A percentile compares a stretch with the other conserved stretches of the same genome.
These are phyloP conservation scores for Oryza longistaminata DNA, from an alignment of 176 grass and related monocot species.

Conservation along the genomic window DNA sequence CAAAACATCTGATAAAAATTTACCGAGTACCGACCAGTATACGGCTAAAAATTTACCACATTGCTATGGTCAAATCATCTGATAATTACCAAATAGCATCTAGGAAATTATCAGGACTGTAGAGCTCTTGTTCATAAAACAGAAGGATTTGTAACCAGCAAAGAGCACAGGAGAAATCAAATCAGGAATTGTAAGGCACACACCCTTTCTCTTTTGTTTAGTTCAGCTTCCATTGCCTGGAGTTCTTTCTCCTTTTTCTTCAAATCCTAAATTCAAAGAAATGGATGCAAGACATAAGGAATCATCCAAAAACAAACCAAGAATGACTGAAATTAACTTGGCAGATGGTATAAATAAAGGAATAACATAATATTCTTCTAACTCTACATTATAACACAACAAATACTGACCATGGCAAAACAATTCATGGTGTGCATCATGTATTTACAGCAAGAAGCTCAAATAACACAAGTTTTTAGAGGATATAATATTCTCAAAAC, in stretches of 20 bases:
- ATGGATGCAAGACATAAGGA: constrained; percentile 19
- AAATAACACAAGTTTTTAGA: neutral
- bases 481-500: neutral
- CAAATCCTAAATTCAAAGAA: constrained; percentile 56
- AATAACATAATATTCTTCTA: neutral
- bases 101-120: neutral
- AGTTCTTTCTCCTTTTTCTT: constrained; percentile 99
- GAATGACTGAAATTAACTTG: constrained; percentile 24
- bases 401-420: neutral
- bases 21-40: neutral
- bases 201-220: constrained; percentile 96
- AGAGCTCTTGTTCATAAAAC: neutral
- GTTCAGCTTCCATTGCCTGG: constrained; percentile 83
- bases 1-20: neutral
- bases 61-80: neutral
- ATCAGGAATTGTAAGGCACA: constrained; percentile 22
- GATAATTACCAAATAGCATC: constrained; percentile 15
- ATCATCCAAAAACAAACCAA: constrained; percentile 21
- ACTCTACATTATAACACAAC: constrained; percentile 13
- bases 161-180: neutral
- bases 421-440: neutral
- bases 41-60: neutral
- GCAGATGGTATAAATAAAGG: neutral
- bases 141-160: neutral
- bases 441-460: constrained; percentile 20